These are phyloP conservation scores for Adenanthera pavonina DNA, from an alignment of 306 rosid species.

Conservation along the genomic window DNA sequence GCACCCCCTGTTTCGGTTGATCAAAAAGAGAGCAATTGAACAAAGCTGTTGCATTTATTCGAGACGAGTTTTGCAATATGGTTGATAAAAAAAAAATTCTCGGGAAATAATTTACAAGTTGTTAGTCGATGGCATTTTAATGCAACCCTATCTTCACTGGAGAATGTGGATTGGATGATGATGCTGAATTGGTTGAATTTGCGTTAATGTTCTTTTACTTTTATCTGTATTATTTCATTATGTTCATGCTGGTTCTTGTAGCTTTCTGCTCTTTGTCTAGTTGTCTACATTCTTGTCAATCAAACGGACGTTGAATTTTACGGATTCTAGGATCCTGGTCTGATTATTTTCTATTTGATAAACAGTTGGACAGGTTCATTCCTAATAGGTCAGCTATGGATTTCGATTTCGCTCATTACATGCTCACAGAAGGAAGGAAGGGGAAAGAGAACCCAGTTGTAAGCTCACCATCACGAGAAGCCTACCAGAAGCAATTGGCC, in stretches of 20 bases:
- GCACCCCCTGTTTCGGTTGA: neutral
- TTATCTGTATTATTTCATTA: neutral
- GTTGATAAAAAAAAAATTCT: neutral
- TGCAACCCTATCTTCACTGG: neutral
- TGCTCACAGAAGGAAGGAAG: constrained; percentile 49
- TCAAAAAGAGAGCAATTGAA: neutral
- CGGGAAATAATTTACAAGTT: neutral
- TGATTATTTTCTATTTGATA: neutral
- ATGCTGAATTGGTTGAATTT: neutral
- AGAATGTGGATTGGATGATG: neutral
- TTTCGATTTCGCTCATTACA: constrained; percentile 46
- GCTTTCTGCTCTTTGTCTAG: neutral
- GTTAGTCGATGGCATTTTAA: neutral
- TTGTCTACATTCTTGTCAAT: neutral
- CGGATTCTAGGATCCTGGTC: neutral
- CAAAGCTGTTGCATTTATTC: neutral
- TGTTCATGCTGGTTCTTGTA: neutral
- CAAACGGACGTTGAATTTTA: neutral
- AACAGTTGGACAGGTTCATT: constrained; percentile 51
- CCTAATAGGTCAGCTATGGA: constrained; percentile 55
- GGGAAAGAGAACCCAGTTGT: constrained; percentile 60
- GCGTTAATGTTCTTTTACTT: neutral
- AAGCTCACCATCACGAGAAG: constrained; percentile 56
- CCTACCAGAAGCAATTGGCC: constrained; percentile 59
- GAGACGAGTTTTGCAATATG: neutral